Conservation (phyloP, 208 protist species). For the Leishmania martiniquensis region DNA sequence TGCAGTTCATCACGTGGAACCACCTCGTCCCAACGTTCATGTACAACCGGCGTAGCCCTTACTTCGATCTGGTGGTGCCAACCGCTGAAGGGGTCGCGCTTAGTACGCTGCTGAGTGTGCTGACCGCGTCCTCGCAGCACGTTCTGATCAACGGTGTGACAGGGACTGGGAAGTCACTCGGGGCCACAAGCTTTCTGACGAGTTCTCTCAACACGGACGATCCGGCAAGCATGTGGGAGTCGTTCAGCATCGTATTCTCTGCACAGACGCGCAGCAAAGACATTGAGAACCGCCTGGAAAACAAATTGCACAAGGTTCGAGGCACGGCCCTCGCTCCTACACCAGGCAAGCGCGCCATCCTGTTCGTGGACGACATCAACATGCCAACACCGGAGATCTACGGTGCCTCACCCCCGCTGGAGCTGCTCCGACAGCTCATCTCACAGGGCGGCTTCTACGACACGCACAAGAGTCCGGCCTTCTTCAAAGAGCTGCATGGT, state of each 20-base stretch:
- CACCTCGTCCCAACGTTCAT: constrained; percentile 92
- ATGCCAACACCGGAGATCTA: constrained; percentile 96
- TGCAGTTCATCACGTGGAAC: constrained; percentile 91
- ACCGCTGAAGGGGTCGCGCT: constrained; percentile 93
- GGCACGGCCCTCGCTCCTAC: constrained; percentile 88
- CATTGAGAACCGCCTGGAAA: constrained; percentile 94
- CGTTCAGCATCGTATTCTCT: constrained; percentile 93
- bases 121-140: constrained; percentile 75
- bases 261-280: constrained; percentile 92
- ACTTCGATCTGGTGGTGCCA: constrained; percentile 96
- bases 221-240: constrained; percentile 80
- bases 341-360: constrained; percentile 88
- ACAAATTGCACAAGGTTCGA: constrained; percentile 94
- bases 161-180: constrained; percentile 95
- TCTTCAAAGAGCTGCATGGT: constrained; percentile 94
- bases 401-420: constrained; percentile 95
- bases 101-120: constrained; percentile 77
- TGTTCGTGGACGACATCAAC: constrained; percentile 97
- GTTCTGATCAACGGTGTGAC: constrained; percentile 95
- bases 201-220: constrained; percentile 74
- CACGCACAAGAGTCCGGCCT: constrained; percentile 92
- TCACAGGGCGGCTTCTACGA: constrained; percentile 94
- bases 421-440: constrained; percentile 96
- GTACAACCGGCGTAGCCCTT: constrained; percentile 84
- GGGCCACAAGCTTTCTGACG: constrained; percentile 74